Percentiles rank a stretch among this genome's conserved stretches.
phyloP scores from a whole-genome alignment of 169 alveolate species.

The Besnoitia besnoiti region DNA sequence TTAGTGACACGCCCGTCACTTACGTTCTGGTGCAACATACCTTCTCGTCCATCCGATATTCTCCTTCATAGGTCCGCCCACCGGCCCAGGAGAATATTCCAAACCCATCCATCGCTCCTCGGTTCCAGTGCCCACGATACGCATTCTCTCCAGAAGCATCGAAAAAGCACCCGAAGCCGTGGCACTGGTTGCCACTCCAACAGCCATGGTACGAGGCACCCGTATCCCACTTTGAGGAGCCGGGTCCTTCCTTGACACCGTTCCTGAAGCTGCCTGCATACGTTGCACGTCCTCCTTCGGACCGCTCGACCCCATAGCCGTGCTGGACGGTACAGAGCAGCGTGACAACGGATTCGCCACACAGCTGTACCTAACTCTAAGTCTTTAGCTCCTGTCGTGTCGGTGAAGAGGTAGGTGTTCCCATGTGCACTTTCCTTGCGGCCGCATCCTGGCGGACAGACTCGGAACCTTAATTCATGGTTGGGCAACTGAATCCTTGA shows the following conservation, averaged over 20 bases:
- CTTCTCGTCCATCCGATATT: conserved; percentile 75
- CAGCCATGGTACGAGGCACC: conserved; percentile 29
- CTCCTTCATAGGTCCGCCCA: conserved; percentile 76
- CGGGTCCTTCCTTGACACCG: conserved; percentile 28
- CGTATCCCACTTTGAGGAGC: background rate
- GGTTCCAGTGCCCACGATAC: conserved; percentile 71
- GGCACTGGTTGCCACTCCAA: conserved; percentile 42
- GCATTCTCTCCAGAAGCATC: conserved; percentile 39
- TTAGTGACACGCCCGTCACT: too few species aligned
- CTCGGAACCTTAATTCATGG: too few species aligned
- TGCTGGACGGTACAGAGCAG: conserved; percentile 50
- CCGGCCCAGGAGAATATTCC: conserved; percentile 75
- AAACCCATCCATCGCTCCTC: conserved; percentile 71
- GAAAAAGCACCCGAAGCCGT: conserved; percentile 52
- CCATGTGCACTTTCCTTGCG: too few species aligned
- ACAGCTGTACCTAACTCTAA: too few species aligned
- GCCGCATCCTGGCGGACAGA: too few species aligned
- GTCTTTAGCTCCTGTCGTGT: too few species aligned
- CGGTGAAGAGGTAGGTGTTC: too few species aligned
- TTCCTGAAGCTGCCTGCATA: background rate
- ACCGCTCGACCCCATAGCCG: conserved; percentile 76
- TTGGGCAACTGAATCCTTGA: too few species aligned
- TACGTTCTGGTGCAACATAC: conserved; percentile 18
- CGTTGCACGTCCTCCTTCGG: conserved; percentile 69
- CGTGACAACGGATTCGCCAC: background rate